Conservation (phyloP, 2,329 filamentous ascomycete species). For the Geosmithia flava region DNA sequence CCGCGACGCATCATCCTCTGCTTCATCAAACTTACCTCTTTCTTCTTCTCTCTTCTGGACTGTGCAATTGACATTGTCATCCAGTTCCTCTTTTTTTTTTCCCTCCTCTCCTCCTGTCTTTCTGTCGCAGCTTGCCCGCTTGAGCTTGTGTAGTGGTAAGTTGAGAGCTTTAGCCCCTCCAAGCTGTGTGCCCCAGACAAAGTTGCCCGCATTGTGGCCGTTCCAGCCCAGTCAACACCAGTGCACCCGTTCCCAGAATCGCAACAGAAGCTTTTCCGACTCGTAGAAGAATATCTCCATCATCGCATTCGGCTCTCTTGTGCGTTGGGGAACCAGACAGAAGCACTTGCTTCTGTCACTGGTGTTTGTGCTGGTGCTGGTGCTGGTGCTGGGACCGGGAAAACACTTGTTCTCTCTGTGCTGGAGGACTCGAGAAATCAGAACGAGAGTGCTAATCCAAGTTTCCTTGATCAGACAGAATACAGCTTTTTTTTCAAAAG, state of each 20-base stretch:
- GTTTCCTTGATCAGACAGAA: background rate
- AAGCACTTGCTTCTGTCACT: background rate
- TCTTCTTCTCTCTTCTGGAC: background rate
- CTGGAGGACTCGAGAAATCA: background rate
- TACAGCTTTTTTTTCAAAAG: background rate
- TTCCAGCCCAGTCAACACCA: background rate
- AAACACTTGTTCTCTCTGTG: background rate
- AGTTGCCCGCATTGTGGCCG: background rate
- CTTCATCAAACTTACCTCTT: background rate
- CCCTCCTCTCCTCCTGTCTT: background rate
- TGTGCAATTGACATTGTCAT: background rate
- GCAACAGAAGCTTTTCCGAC: background rate
- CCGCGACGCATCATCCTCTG: background rate
- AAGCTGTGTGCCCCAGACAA: background rate
- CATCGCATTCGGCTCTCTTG: background rate
- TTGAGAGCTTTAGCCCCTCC: background rate
- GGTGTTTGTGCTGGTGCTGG: background rate
- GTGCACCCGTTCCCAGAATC: background rate
- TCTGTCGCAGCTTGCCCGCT: background rate
- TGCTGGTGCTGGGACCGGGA: background rate
- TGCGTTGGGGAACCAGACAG: background rate
- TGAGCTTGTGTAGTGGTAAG: constrained; percentile 4
- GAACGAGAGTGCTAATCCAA: background rate
- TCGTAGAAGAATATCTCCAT: background rate
- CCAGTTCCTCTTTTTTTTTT: background rate